Evolutionary conservation across 2,329 filamentous ascomycete species (phyloP).

Genomic region (Eutypa lata): DNA sequence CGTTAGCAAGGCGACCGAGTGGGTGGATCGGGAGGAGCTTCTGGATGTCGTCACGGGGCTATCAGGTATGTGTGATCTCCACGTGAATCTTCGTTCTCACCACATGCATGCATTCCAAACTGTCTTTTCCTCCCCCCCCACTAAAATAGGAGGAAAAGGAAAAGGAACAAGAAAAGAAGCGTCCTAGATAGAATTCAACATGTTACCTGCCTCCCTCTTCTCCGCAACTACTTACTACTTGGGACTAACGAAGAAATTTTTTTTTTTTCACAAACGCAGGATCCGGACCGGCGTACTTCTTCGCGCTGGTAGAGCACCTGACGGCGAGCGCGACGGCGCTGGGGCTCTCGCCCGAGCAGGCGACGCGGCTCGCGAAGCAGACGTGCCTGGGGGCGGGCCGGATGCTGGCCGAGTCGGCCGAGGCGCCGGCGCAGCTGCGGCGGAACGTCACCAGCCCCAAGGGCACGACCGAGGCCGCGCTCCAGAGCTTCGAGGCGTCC

Average conservation of each 20-base stretch:
- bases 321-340: slow-evolving; percentile 41
- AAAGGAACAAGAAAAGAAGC: too few species aligned
- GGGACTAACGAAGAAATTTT: too few species aligned
- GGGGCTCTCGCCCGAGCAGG: slow-evolving; percentile 45
- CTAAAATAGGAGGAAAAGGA: too few species aligned
- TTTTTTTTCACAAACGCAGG: slow-evolving; percentile 33
- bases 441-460: slow-evolving; percentile 52
- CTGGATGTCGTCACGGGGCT: slow-evolving; percentile 49
- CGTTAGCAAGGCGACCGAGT: slow-evolving; percentile 47
- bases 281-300: slow-evolving; percentile 51
- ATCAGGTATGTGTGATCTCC: slow-evolving; percentile 40
- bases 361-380: slow-evolving; percentile 47
- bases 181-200: too few species aligned
- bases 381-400: slow-evolving; percentile 49
- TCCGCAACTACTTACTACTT: too few species aligned
- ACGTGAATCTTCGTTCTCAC: slow-evolving; percentile 1
- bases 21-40: slow-evolving; percentile 47
- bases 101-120: background rate
- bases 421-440: slow-evolving; percentile 43
- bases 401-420: slow-evolving; percentile 46
- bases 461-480: slow-evolving; percentile 47
- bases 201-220: too few species aligned
- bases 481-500: slow-evolving; percentile 44
- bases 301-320: slow-evolving; percentile 50
- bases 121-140: too few species aligned